A percentile compares a stretch with the other conserved stretches of the same genome.
Conservation (phyloP, 352 stramenopile species). For the Pythium sp. region DNA sequence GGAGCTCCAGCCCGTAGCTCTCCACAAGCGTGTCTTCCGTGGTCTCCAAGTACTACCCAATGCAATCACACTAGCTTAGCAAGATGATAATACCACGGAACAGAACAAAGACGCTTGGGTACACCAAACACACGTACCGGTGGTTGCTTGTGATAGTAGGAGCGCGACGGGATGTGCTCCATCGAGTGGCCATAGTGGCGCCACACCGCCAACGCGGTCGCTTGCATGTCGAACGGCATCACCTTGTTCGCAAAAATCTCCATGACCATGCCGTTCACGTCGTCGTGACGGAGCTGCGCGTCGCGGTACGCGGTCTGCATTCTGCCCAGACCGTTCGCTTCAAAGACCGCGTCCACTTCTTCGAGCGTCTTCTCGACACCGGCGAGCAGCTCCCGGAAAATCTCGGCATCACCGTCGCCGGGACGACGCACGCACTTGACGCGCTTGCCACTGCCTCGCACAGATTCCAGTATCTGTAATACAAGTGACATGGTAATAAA, state of each 20-base stretch:
- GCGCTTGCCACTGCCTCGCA: conserved; percentile 32
- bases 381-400: conserved; percentile 44
- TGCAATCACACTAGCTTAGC: conserved; percentile 15
- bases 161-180: conserved; percentile 54
- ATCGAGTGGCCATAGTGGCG: conserved; percentile 55
- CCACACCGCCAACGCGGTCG: conserved; percentile 43
- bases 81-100: background rate
- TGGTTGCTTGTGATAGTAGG: conserved; percentile 50
- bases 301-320: conserved; percentile 53
- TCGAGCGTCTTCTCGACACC: conserved; percentile 38
- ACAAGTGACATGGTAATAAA: background rate
- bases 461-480: conserved; percentile 42
- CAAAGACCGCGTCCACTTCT: conserved; percentile 49
- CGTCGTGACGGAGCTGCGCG: conserved; percentile 43
- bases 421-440: conserved; percentile 17
- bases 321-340: conserved; percentile 41
- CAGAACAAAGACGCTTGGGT: background rate
- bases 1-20: conserved; percentile 49
- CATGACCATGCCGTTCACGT: conserved; percentile 36
- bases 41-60: conserved; percentile 35
- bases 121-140: conserved; percentile 25
- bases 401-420: conserved; percentile 40
- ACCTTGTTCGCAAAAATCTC: conserved; percentile 63
- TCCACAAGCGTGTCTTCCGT: conserved; percentile 53
- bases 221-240: conserved; percentile 44